phyloP scores from a whole-genome alignment of 176 grass and related monocot species.

The Ensete glaucum region DNA sequence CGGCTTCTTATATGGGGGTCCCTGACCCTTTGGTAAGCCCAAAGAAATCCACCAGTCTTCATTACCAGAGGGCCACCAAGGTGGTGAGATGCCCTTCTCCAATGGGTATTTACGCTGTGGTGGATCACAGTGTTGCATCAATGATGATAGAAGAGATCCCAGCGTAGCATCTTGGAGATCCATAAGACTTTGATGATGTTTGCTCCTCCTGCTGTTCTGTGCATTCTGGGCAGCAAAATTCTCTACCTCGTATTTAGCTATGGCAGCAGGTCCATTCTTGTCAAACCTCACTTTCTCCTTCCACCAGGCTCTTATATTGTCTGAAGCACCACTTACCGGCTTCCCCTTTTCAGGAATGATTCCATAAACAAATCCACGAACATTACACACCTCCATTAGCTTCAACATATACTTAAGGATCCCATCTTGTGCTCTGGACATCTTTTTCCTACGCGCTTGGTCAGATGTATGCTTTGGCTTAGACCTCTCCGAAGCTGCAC shows the following conservation, averaged over 20 bases:
- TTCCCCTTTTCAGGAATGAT: slow-evolving; percentile 87
- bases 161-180: slow-evolving; percentile 90
- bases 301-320: slow-evolving; percentile 95
- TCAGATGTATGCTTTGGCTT: slow-evolving; percentile 54
- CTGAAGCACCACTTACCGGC: slow-evolving; percentile 68
- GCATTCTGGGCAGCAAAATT: slow-evolving; percentile 29
- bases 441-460: slow-evolving; percentile 81
- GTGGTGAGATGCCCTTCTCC: slow-evolving; percentile 62
- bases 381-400: slow-evolving; percentile 84
- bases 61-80: slow-evolving; percentile 79
- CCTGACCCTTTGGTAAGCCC: slow-evolving; percentile 49
- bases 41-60: slow-evolving; percentile 69
- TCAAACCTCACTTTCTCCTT: slow-evolving; percentile 97
- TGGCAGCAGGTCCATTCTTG: slow-evolving; percentile 69
- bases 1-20: slow-evolving; percentile 81
- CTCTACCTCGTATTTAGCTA: slow-evolving; percentile 61
- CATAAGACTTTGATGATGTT: slow-evolving; percentile 54
- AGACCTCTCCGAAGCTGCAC: slow-evolving; percentile 36
- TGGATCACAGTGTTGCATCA: slow-evolving; percentile 86
- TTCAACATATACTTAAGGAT: slow-evolving; percentile 98
- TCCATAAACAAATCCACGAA: slow-evolving; percentile 68
- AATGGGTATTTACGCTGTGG: slow-evolving; percentile 82
- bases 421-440: slow-evolving; percentile 74
- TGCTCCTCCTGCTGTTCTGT: slow-evolving; percentile 27
- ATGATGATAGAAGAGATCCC: slow-evolving; percentile 69